Evolutionary conservation across 2,329 filamentous ascomycete species (phyloP).

Genomic region (Domatiomyces globalis): DNA sequence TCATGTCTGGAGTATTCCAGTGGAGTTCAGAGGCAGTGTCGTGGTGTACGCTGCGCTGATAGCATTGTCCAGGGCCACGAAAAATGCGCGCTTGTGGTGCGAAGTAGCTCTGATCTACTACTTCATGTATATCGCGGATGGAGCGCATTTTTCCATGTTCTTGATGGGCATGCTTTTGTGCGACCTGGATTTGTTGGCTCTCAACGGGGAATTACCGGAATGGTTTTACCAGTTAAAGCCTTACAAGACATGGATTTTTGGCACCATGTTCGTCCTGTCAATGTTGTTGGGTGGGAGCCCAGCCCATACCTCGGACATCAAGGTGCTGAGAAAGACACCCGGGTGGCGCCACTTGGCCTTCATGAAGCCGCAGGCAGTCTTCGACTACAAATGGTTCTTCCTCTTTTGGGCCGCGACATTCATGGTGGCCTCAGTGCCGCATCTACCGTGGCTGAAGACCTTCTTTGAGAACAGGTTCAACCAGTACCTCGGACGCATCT

Average conservation of each 20-base stretch:
- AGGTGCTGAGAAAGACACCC: slow-evolving; percentile 9
- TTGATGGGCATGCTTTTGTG: slow-evolving; percentile 46
- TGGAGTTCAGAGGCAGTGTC: slow-evolving; percentile 51
- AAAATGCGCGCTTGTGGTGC: slow-evolving; percentile 41
- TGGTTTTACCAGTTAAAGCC: slow-evolving; percentile 35
- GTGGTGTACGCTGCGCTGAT: slow-evolving; percentile 45
- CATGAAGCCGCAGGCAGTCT: slow-evolving; percentile 49
- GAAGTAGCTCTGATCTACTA: slow-evolving; percentile 44
- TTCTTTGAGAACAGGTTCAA: slow-evolving; percentile 30
- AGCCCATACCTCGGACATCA: slow-evolving; percentile 32
- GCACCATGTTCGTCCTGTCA: slow-evolving; percentile 38
- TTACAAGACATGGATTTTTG: slow-evolving; percentile 39
- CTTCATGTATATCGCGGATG: slow-evolving; percentile 55
- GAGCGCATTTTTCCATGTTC: slow-evolving; percentile 48
- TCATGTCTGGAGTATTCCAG: slow-evolving; percentile 50
- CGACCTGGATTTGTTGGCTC: slow-evolving; percentile 45
- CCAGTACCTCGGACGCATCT: slow-evolving; percentile 34
- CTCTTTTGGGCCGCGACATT: slow-evolving; percentile 47
- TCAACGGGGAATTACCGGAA: slow-evolving; percentile 36
- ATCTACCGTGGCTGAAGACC: slow-evolving; percentile 42
- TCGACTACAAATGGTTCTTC: slow-evolving; percentile 55
- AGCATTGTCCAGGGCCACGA: slow-evolving; percentile 43
- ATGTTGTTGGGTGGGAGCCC: slow-evolving; percentile 50
- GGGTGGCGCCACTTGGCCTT: slow-evolving; percentile 17
- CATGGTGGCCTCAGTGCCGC: slow-evolving; percentile 41